phyloP scores from a whole-genome alignment of 208 protist species.

The Acanthamoeba lenticulata region DNA sequence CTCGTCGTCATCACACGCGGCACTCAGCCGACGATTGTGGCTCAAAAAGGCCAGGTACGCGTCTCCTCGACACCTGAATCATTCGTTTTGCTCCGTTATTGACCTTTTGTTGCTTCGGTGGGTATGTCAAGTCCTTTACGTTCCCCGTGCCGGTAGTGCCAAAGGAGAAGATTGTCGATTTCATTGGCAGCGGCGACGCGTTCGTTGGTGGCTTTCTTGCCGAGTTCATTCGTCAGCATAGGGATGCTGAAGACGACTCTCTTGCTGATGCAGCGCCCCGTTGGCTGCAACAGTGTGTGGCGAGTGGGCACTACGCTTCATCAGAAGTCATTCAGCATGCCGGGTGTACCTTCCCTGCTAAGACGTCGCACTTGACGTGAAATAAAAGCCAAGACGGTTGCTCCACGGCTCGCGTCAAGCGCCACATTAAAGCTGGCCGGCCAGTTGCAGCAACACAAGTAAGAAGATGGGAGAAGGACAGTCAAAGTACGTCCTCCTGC shows the following conservation, averaged over 20 bases:
- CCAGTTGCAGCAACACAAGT: too few species aligned
- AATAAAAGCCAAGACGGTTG: too few species aligned
- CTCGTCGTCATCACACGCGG: too few species aligned
- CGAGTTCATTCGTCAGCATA: slow-evolving; percentile 75
- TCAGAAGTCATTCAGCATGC: background rate
- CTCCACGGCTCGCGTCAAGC: background rate
- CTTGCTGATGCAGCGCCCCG: background rate
- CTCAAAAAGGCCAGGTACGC: too few species aligned
- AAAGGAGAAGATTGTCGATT: slow-evolving; percentile 95
- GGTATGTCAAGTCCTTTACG: slow-evolving; percentile 86
- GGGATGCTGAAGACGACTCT: background rate
- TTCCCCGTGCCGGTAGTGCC: slow-evolving; percentile 78
- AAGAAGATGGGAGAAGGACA: slow-evolving; percentile 33
- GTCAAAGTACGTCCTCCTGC: background rate
- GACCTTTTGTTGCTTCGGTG: background rate
- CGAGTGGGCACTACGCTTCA: background rate
- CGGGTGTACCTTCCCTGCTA: background rate
- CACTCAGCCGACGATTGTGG: too few species aligned
- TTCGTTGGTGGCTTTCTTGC: slow-evolving; percentile 98
- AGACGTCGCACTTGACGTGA: background rate
- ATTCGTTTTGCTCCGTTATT: too few species aligned
- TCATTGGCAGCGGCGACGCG: slow-evolving; percentile 97
- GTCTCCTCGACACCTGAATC: background rate
- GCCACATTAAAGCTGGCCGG: background rate
- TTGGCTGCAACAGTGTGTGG: background rate